Base-by-base conservation (phyloP, 2,329 filamentous ascomycete species). In the Hypoxylon sp. region DNA sequence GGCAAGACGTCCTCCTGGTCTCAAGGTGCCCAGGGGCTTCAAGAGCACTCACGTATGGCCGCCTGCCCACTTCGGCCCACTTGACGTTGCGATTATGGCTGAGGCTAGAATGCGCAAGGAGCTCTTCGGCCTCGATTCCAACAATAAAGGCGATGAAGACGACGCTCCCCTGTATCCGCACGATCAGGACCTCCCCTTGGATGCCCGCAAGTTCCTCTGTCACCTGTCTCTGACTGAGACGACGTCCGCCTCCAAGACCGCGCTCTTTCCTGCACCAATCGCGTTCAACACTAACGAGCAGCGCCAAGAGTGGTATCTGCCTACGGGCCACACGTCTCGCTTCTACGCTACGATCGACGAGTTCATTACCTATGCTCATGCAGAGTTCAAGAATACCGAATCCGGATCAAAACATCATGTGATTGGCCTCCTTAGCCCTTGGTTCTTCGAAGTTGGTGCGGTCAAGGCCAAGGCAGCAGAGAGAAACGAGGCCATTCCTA, bases 361-460 rank as follows among this genome's bases (percentile, higher is more conserved):
- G 34, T 71, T 71, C 34, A 12, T 69, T 11, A 27, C 39, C 9
- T 72, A 69, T 29, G 70, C 70, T 1, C 6, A 41, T 1, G 30
- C 25, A 1, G 53, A 64, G 23, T 65, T 67, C 43, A 27, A 37
- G 16, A 55, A 54, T 9, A 16, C 27, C 5, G 34, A 30, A n/a
- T 27, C 12, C 1, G 25, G 3, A 1, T 3, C 8, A 5, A 67
- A 58, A 37, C 5, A 55, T 1, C 30, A 64, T 27, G 69, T 66
- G 1, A 50, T 70, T 8, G 53, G 63, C 14, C 65, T 71, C 9
- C 57, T 72, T 4, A 70, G 63, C 2, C 70, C 70, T 0, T 72
- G 69, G 70, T 70, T 71, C 62, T 69, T 66, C 30, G 61, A 69
- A 1, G 27, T 54, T 9, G 57, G 60, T 4, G 25, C 32, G 6